A percentile compares a stretch with the other conserved stretches of the same genome.
Conservation (phyloP, 306 rosid genomes). For the Prunus kanzakura region DNA sequence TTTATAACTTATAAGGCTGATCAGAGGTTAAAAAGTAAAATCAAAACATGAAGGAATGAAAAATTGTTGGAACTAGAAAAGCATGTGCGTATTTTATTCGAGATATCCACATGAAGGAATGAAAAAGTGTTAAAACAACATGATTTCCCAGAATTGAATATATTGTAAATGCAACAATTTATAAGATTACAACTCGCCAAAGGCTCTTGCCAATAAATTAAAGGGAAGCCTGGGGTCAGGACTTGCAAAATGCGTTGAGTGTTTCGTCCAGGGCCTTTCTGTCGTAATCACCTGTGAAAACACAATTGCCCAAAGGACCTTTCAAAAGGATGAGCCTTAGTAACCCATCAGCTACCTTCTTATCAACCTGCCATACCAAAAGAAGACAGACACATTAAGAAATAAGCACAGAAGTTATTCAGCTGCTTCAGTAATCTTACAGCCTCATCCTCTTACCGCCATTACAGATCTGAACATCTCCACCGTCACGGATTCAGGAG, state of each 20-base stretch:
- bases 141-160: slow-evolving; percentile 3
- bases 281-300: slow-evolving; percentile 88
- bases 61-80: neutral
- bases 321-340: slow-evolving; percentile 81
- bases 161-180: slow-evolving; percentile 36
- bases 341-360: slow-evolving; percentile 94
- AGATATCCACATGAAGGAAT: neutral
- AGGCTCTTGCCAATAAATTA: slow-evolving; percentile 18
- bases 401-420: neutral
- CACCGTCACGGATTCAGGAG: slow-evolving; percentile 72
- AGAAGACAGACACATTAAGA: slow-evolving; percentile 19
- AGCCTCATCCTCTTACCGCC: slow-evolving; percentile 61
- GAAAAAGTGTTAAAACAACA: neutral
- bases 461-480: slow-evolving; percentile 86
- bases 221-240: slow-evolving; percentile 33
- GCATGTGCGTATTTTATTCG: neutral
- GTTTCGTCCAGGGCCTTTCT: slow-evolving; percentile 82
- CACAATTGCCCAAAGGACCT: slow-evolving; percentile 89
- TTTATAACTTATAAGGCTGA: neutral
- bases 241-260: slow-evolving; percentile 64
- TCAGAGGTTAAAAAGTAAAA: neutral
- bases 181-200: slow-evolving; percentile 32
- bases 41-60: neutral
- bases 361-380: slow-evolving; percentile 67
- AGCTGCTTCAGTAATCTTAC: neutral